Conservation (phyloP, 2,329 filamentous ascomycete genomes). For the Colletotrichum chrysophilum region DNA sequence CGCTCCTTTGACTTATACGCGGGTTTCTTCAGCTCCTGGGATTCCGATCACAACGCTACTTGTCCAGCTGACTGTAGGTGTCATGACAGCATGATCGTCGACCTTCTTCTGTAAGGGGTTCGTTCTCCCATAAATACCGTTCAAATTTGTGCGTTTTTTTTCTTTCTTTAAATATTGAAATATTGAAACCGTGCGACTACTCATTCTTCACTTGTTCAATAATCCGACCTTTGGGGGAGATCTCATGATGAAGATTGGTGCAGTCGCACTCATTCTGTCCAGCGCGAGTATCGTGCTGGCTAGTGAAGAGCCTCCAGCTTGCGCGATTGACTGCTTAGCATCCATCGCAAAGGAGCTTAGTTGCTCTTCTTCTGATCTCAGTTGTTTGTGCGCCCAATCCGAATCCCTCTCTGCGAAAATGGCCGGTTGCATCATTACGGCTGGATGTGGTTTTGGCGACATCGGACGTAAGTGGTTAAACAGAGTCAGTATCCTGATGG, state of each 20-base stretch:
- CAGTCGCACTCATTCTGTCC: neutral
- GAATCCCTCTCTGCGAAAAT: neutral
- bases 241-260: neutral
- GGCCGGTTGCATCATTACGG: neutral
- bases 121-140: neutral
- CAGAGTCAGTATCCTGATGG: rapidly evolving
- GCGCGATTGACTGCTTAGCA: neutral
- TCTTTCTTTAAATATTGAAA: no score
- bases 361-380: neutral
- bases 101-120: neutral
- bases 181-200: no score
- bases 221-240: neutral
- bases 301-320: neutral
- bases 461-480: neutral
- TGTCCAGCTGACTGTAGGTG: neutral
- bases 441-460: neutral
- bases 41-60: neutral
- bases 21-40: rapidly evolving
- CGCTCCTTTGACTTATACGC: neutral
- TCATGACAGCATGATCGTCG: neutral
- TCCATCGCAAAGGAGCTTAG: neutral
- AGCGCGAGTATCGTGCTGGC: neutral
- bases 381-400: neutral
- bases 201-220: neutral
- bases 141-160: neutral